Base-by-base conservation (phyloP, 2,329 filamentous ascomycete genomes). In the Aspergillus aculeatinus region DNA sequence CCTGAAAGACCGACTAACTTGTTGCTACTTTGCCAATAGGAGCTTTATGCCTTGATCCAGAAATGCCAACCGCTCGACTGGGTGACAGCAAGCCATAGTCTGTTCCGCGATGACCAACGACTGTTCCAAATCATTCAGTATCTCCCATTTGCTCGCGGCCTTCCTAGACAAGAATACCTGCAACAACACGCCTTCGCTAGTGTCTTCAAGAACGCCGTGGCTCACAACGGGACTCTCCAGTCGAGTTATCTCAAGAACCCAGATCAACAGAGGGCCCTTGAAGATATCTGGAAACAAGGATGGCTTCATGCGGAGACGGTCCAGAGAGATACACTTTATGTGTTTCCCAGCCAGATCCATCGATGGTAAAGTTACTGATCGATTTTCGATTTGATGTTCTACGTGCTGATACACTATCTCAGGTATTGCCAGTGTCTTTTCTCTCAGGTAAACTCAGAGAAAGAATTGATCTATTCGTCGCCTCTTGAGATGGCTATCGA, bases 301-400 rank as follows among this genome's bases (percentile, higher is more conserved):
- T 63, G 61, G 60, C 61, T 63, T 27, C 59, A 61, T 55, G 61
- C 58, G 25, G 39, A 63, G 52, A 51, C 47, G 23, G 27, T 47
- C 50, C 25, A 19, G 48, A 12, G 19, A 52, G 57, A 60, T 60
- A 47, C 23, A 35, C 49, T 47, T n/a, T 62, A 44, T 33, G 49
- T 60, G 16, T 62, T 62, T 29, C 52, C 60, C 48, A 57, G 25
- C 29, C 42, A 60, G 39, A 51, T 62, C 35, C 60, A 62, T 58
- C 29, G 50, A 23, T 62, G 57, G 60, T 62, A 9, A 29, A 29
- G 27, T 9, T 29, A 9, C 27, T 29, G 27, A 9, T 52, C 21
- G 57, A 29, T 29, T 7, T 29, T 29, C 5, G 7, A 29, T 29
- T 29, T 9, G 7, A 7, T 29, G 2, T 9, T 29, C 1, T 9